Base-by-base conservation (phyloP, 176 grass and related monocot genomes). In the Aegilops sharonensis region DNA sequence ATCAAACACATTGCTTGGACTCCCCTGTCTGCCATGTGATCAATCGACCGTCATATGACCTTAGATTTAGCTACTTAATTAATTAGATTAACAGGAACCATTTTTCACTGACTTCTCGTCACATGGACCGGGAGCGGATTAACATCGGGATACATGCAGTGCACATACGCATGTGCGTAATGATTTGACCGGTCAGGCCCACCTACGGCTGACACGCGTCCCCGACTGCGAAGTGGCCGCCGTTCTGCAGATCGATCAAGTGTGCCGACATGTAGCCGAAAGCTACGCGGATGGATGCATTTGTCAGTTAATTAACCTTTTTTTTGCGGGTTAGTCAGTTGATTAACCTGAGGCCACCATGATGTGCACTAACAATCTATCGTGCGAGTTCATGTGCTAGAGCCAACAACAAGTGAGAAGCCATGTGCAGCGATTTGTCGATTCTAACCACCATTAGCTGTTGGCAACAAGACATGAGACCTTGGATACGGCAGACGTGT, bases 261-360 rank as follows among this genome's bases (percentile, higher is more conserved):
- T 71, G 35, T 80, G 77, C 84, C 77, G 52, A 86, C 85, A 86
- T 80, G 85, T 20, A 21, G 78, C 85, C 68, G 85, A 87, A 87
- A 87, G 68, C 9, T 54, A 59, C 10, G n/a, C 6, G 56, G 20
- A 31, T 24, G 64, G 7, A 48, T 32, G 62, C 10, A 66, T 65
- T 11, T 64, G 11, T n/a, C 15, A 66, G 10, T 25, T 75, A 40
- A 34, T 59, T 68, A 60, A 78, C 39, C n/a, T 9, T 31, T 31
- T 31, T 31, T 31, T 31, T 3, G 30, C 30, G 30, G 30, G 30
- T 2, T 31, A 31, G 11, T n/a, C 15, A 66, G 10, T 25, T 75
- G 30, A 34, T 68, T 68, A 60, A 78, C 39, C n/a, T 13, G 47
- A 69, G 12, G 3, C 84, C 84, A 60, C 67, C 75, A 59, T 69